phyloP scores from a whole-genome alignment of 148 eudicot genomes.

The Camellia lanceoleosa region DNA sequence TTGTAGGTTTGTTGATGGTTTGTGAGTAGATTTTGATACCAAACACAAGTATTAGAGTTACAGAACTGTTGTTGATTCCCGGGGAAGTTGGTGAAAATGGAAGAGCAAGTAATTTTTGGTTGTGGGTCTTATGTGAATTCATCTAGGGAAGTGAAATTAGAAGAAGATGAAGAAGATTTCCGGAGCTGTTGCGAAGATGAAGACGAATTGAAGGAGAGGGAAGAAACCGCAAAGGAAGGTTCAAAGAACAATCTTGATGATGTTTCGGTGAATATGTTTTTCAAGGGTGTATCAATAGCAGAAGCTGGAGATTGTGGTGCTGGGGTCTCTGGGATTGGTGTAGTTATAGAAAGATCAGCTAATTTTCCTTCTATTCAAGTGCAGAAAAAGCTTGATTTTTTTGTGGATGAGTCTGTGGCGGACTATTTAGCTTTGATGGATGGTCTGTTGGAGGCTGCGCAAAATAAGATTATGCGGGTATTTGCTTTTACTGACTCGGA shows the following conservation, averaged over 20 bases:
- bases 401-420: slow-evolving; percentile 63
- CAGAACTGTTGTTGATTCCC: neutral
- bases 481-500: slow-evolving; percentile 62
- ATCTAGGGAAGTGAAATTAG: slow-evolving; percentile 23
- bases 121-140: slow-evolving; percentile 8
- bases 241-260: slow-evolving; percentile 35
- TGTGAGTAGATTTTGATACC: neutral
- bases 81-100: slow-evolving; percentile 26
- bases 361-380: slow-evolving; percentile 39
- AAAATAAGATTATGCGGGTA: slow-evolving; percentile 36
- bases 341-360: slow-evolving; percentile 51
- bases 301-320: slow-evolving; percentile 43
- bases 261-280: slow-evolving; percentile 44
- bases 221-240: slow-evolving; percentile 24
- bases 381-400: slow-evolving; percentile 80
- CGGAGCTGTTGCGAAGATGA: slow-evolving; percentile 67
- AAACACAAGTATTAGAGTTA: neutral
- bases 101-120: slow-evolving; percentile 24
- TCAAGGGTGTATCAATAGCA: slow-evolving; percentile 66
- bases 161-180: slow-evolving; percentile 79
- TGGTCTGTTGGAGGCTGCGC: slow-evolving; percentile 57
- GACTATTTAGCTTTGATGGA: slow-evolving; percentile 76
- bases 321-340: slow-evolving; percentile 75
- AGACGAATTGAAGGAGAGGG: slow-evolving; percentile 43
- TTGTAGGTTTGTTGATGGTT: neutral